These are phyloP conservation scores for Chrysanthemum seticuspe DNA, from an alignment of 129 eudicot species.

Conservation along the genomic window DNA sequence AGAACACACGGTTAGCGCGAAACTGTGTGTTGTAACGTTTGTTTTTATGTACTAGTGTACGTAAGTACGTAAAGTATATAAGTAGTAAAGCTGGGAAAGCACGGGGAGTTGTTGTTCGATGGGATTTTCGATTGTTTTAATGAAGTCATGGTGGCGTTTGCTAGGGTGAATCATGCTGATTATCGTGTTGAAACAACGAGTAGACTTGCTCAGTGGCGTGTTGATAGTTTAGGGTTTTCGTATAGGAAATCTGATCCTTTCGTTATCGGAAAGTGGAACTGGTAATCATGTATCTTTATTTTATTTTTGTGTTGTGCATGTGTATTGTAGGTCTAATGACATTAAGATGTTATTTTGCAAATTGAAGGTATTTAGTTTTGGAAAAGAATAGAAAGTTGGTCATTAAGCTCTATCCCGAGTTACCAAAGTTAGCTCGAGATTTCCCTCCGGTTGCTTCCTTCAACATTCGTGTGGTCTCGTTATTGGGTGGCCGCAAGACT, in stretches of 20 bases:
- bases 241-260: slow-evolving; percentile 89
- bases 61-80: slow-evolving; percentile 5
- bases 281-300: slow-evolving; percentile 28
- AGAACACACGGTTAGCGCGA: slow-evolving; percentile 13
- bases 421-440: slow-evolving; percentile 66
- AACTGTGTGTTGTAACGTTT: slow-evolving; percentile 13
- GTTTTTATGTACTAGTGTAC: too few relatives aligned
- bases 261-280: slow-evolving; percentile 85
- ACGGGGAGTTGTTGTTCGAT: slow-evolving; percentile 60
- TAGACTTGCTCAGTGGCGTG: slow-evolving; percentile 94
- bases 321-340: background rate
- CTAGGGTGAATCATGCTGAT: slow-evolving; percentile 77
- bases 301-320: background rate
- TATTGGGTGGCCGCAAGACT: slow-evolving; percentile 66
- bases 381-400: slow-evolving; percentile 73
- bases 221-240: slow-evolving; percentile 66
- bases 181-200: slow-evolving; percentile 82
- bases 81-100: slow-evolving; percentile 82
- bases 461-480: slow-evolving; percentile 61
- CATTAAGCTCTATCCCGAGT: slow-evolving; percentile 75
- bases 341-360: background rate
- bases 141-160: slow-evolving; percentile 66
- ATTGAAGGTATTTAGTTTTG: slow-evolving; percentile 76
- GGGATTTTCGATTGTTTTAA: slow-evolving; percentile 78
- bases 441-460: slow-evolving; percentile 84